Base-by-base conservation (phyloP, 441 rosid species). In the Eutrema salsugineum region DNA sequence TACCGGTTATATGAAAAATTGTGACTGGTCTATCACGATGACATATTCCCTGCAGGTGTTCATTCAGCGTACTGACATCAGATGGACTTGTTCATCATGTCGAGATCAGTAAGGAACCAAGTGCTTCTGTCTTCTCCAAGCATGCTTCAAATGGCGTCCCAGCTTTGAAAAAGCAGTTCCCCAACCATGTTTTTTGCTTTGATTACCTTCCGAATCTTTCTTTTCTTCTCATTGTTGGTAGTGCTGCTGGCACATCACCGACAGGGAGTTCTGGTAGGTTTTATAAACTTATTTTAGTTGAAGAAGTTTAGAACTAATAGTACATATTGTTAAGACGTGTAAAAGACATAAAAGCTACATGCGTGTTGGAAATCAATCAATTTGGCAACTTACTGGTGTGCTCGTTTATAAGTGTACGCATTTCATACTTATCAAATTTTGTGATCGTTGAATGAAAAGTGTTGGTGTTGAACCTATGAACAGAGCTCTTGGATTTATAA, bases 31-130 rank as follows among this genome's bases (percentile, higher is more conserved):
- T 68, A 56, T 61, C 36, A 51, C 38, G 20, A 71, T 66, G 63
- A 53, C 51, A 65, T 75, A 72, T 38, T 60, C 61, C 76, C 76
- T 78, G 51, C 89, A 86, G 98, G 91, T 89, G 97, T 63, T 79
- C 87, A 71, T 88, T 92, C 85, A 72, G 78, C 33, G 64, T 84
- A 51, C 81, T 91, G 64, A 87, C 92, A 44, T 79, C 88, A 56
- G 95, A 89, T 85, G 99, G 98, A 76, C 80, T 74, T 39, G 77
- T 89, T 71, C 87, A 89, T 76, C 84, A 69, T 63, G 79, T 85
- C 43, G 97, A 93, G 82, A 82, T 87, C 66, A 81, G 92, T 81
- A 87, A 75, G 77, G 91, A 89, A 72, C 87, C 91, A 68, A 77
- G 83, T 74, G 83, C 87, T 63, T 85, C 92, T 61, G 81, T 80